Conservation (phyloP, 192 early-diverging fungal species). For the Anaeromyces robustus region DNA sequence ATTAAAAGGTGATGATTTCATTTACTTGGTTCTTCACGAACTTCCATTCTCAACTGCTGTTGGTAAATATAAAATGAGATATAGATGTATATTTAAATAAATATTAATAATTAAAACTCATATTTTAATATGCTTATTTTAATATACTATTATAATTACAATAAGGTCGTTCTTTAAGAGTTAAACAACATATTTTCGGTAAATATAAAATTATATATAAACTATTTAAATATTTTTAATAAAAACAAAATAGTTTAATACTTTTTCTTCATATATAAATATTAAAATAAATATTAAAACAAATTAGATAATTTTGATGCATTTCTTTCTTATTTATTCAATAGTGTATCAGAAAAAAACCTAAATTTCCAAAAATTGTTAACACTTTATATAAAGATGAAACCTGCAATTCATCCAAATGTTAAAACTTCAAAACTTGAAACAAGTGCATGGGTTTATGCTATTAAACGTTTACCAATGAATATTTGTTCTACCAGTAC, state of each 20-base stretch:
- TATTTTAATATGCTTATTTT: too few relatives aligned
- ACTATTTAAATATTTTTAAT: neutral
- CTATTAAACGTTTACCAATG: constrained; percentile 1
- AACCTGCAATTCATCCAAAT: neutral
- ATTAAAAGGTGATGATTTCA: neutral
- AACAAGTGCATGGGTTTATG: constrained; percentile 2
- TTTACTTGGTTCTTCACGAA: neutral
- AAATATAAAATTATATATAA: neutral
- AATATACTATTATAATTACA: too few relatives aligned
- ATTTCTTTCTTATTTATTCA: neutral
- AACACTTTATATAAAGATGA: neutral
- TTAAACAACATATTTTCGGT: neutral
- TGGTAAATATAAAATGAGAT: neutral
- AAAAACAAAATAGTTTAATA: too few relatives aligned
- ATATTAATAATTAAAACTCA: too few relatives aligned
- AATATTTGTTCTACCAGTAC: constrained; percentile 1
- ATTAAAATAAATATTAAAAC: neutral
- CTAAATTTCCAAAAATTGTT: neutral
- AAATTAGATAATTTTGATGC: neutral
- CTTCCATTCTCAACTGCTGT: neutral
- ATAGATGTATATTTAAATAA: too few relatives aligned
- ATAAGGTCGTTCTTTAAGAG: neutral
- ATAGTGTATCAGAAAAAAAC: neutral
- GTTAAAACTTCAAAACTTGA: neutral
- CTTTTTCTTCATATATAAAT: neutral